Base-by-base conservation (phyloP, 139 green algal genomes). In the Mesotaenium endlicherianum region DNA sequence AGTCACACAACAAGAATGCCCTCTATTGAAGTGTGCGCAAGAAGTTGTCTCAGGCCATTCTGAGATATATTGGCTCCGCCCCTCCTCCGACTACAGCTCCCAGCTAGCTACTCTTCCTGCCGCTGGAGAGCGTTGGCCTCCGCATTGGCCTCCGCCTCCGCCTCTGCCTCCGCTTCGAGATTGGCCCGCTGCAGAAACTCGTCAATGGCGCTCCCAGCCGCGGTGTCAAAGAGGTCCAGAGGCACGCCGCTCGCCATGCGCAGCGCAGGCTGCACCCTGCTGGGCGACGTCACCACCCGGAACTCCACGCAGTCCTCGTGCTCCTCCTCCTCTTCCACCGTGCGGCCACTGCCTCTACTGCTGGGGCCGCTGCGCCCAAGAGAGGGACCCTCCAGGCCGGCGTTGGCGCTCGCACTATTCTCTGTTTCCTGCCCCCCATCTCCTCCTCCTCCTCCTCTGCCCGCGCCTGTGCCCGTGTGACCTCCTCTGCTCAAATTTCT, bases 211-310 rank as follows among this genome's bases (percentile, higher is more conserved):
- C 72, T 38, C 26, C 71, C 70, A 26, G 53, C 11, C 16, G 38
- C 53, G 14, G n/a, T 42, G 36, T 90, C 80, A 30, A 78, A 20
- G 26, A 90, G 50, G n/a, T 90, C 85, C 38, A 87, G 67, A 39
- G 85, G 85, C 1, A 81, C 85, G 17, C 85, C 85, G 47, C 79
- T 60, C 3, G 70, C 79, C 26, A 58, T 8, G 4, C 70, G n/a
- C 70, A 86, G 34, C 14, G 8, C 16, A 2, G 70, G 60, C 40
- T 83, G 69, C 8, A 86, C 70, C 4, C 79, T 70, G 8, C 16
- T 43, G 34, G 17, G 17, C 3, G 69, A 47, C 45, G 47, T 31
- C 43, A 86, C 16, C 39, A 86, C 30, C 31, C 79, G 68, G 3
- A 86, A 70, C 44, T 82, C 60, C 16, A 77, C 39, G 8, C 5